Evolutionary conservation across 192 early-diverging fungal species (phyloP).

Genomic region (Coemansia sp.): DNA sequence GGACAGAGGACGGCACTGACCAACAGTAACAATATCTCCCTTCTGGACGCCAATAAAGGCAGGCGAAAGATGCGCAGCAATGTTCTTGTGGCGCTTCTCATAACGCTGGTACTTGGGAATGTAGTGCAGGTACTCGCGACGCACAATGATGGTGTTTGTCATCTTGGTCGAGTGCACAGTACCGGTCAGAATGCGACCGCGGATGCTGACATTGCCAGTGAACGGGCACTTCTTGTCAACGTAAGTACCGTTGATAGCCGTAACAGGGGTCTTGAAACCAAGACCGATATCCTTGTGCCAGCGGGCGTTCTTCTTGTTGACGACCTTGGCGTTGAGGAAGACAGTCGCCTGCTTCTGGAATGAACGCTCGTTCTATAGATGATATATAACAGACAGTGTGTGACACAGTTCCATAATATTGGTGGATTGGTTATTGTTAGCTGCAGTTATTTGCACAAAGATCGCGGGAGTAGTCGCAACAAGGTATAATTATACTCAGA

Average conservation of each 20-base stretch:
- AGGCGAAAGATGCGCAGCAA: slow-evolving; percentile 93
- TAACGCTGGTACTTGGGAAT: slow-evolving; percentile 99
- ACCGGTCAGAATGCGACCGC: slow-evolving; percentile 95
- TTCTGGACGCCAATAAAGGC: slow-evolving; percentile 85
- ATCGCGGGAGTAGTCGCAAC: neutral
- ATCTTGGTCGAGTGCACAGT: slow-evolving; percentile 94
- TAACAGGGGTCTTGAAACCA: slow-evolving; percentile 98
- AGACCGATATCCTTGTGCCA: slow-evolving; percentile 99
- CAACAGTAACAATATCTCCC: slow-evolving; percentile 95
- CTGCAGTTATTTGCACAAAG: neutral
- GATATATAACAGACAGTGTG: neutral
- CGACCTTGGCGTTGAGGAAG: slow-evolving; percentile 85
- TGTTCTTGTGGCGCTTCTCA: slow-evolving; percentile 99
- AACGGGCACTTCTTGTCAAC: slow-evolving; percentile 99
- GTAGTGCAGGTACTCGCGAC: slow-evolving; percentile 99
- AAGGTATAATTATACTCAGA: neutral
- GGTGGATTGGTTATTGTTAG: neutral
- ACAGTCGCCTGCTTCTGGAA: slow-evolving; percentile 96
- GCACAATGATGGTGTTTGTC: slow-evolving; percentile 98
- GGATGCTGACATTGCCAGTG: slow-evolving; percentile 93
- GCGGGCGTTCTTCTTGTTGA: slow-evolving; percentile 68
- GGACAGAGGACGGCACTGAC: slow-evolving; percentile 98
- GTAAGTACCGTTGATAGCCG: slow-evolving; percentile 96
- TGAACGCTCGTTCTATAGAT: slow-evolving; percentile 84
- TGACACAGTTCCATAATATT: neutral